Base-by-base conservation (phyloP, 2,329 filamentous ascomycete genomes). In the Talaromyces sp. region DNA sequence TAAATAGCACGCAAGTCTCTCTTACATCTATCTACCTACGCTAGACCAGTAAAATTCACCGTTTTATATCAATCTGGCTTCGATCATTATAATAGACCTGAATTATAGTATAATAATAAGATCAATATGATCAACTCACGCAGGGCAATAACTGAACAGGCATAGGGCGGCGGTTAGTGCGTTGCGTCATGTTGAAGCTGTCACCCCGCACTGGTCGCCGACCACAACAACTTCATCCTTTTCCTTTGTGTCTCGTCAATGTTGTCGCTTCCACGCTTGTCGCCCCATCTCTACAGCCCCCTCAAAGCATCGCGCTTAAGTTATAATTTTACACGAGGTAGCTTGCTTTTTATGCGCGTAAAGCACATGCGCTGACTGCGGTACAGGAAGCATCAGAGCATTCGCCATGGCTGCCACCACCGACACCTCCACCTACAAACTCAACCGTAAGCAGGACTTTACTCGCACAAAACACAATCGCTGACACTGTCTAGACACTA, bases 401-500 rank as follows among this genome's bases (percentile, higher is more conserved):
- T 66, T 75, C 67, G 83, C 77, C 71, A 81, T 80, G 77, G 72
- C 77, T 75, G 72, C 77, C 36, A 81, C 82, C 77, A 85, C 86
- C 53, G 82, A 88, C 71, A 79, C 84, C 32, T 80, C 79, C 65
- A 85, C 81, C 68, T 89, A 88, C 78, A 88, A 86, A 77, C 80
- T 87, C 62, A 86, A 88, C 73, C 85, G 85, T 78, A 79, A 80
- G 70, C 84, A 30, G 15, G n/a, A 44, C 19, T 56, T 36, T 33
- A 10, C 32, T 17, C 19, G 59, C 64, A 70, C 57, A 71, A 63
- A 47, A 67, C 68, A 65, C 30, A 39, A 42, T 44, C 61, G 28
- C 52, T 57, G 3, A 60, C 44, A 53, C 19, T 62, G 15, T 13
- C 59, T 44, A 78, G 75, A 80, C 65, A 77, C 78, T 42, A 95